Evolutionary conservation across 306 rosid species (phyloP).

Genomic region (Cicer bijugum): DNA sequence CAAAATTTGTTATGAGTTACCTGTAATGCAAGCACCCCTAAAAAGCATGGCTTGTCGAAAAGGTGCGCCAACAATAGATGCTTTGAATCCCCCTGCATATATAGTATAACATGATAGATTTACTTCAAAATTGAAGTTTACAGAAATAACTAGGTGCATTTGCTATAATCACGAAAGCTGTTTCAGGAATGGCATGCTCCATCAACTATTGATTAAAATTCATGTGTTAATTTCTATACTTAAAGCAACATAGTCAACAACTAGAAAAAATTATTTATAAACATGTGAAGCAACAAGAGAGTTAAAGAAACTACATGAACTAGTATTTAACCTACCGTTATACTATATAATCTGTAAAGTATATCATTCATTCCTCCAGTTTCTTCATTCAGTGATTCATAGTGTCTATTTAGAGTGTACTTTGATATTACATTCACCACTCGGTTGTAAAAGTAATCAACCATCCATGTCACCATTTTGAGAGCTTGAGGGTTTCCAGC

Average conservation of each 20-base stretch:
- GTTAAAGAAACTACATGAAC: constrained; percentile 5
- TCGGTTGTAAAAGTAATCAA: constrained; percentile 84
- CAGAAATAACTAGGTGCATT: neutral
- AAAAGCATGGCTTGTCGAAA: constrained; percentile 89
- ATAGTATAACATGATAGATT: constrained; percentile 34
- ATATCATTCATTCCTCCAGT: constrained; percentile 99
- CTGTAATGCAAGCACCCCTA: constrained; percentile 84
- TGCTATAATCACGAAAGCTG: neutral
- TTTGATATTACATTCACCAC: constrained; percentile 67
- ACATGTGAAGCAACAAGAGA: constrained; percentile 30
- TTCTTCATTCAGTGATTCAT: constrained; percentile 73
- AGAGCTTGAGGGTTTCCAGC: constrained; percentile 70
- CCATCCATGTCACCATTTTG: constrained; percentile 78
- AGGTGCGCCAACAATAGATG: constrained; percentile 83
- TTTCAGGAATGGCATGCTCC: neutral
- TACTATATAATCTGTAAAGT: constrained; percentile 70
- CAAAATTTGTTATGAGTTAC: constrained; percentile 46
- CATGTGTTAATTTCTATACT: constrained; percentile 13
- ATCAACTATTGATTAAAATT: neutral
- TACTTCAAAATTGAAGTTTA: constrained; percentile 34
- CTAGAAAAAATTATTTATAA: constrained; percentile 10
- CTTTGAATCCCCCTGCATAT: constrained; percentile 63
- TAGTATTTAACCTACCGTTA: constrained; percentile 63
- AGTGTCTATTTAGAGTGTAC: constrained; percentile 63
- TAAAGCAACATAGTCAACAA: neutral